These are phyloP conservation scores for Dorcoceras hygrometricum DNA, from an alignment of 257 asterid species.

Conservation along the genomic window DNA sequence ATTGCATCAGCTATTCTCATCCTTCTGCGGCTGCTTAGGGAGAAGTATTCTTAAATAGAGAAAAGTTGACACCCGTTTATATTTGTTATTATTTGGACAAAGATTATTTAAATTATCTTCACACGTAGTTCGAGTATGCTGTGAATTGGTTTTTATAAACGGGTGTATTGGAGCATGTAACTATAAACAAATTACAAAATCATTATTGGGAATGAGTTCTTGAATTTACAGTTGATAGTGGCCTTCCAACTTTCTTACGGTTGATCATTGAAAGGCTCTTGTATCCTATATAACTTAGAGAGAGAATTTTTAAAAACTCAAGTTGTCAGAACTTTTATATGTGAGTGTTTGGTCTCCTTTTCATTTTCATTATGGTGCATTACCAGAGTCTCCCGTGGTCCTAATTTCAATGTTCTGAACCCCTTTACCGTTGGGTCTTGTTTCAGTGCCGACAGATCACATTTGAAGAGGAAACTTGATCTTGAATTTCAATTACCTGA, in stretches of 20 bases:
- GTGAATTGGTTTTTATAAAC: no score
- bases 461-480: conserved; percentile 91
- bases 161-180: neutral
- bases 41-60: neutral
- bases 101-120: neutral
- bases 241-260: neutral
- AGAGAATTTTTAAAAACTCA: neutral
- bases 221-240: neutral
- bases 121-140: neutral
- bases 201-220: neutral
- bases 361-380: neutral
- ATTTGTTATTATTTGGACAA: neutral
- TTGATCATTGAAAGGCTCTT: neutral
- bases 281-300: neutral
- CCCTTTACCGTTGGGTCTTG: conserved; percentile 2
- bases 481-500: conserved; percentile 84
- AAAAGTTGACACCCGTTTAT: neutral
- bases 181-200: neutral
- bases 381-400: neutral
- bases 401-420: neutral
- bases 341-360: neutral
- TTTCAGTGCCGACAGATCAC: conserved; percentile 89
- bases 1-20: neutral
- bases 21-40: neutral
- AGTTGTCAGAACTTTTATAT: neutral